These are phyloP conservation scores for Protomyces pachydermus DNA, from an alignment of 1,139 yeast genomes.

Conservation along the genomic window DNA sequence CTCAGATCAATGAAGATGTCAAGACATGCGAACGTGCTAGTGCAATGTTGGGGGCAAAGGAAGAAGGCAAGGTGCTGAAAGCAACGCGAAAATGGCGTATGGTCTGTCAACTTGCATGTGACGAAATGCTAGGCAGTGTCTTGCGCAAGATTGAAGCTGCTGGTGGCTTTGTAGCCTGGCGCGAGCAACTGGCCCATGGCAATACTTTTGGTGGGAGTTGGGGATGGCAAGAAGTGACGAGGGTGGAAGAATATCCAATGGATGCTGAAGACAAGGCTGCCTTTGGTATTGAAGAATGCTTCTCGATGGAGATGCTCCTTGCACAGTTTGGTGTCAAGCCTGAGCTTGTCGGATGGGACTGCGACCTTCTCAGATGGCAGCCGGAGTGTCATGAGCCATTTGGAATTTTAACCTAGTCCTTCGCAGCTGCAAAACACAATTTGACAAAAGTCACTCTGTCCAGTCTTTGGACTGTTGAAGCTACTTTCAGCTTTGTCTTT, in stretches of 20 bases:
- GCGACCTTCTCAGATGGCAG: constrained; percentile 4
- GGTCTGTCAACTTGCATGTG: constrained; percentile 1
- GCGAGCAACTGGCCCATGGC: background rate
- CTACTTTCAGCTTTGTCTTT: too few species aligned
- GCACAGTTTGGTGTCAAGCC: constrained; percentile 1
- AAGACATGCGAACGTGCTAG: constrained; percentile 10
- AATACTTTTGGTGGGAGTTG: background rate
- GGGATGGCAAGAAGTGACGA: background rate
- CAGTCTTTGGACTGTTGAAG: too few species aligned
- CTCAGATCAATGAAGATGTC: background rate
- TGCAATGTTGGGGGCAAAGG: background rate
- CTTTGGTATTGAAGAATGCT: background rate
- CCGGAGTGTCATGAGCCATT: too few species aligned
- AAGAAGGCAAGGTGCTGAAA: background rate
- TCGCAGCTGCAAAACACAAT: too few species aligned
- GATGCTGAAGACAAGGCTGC: constrained; percentile 2
- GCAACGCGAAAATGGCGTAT: constrained; percentile 7
- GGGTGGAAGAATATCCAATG: constrained; percentile 1
- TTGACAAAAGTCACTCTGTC: too few species aligned
- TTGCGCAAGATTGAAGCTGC: background rate
- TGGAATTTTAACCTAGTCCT: too few species aligned
- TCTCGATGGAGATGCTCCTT: constrained; percentile 11
- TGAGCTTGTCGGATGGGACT: constrained; percentile 7
- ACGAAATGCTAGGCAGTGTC: background rate
- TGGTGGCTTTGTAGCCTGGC: constrained; percentile 11